Base-by-base conservation (phyloP, 495 filamentous ascomycete species). In the Penicillium manginii region DNA sequence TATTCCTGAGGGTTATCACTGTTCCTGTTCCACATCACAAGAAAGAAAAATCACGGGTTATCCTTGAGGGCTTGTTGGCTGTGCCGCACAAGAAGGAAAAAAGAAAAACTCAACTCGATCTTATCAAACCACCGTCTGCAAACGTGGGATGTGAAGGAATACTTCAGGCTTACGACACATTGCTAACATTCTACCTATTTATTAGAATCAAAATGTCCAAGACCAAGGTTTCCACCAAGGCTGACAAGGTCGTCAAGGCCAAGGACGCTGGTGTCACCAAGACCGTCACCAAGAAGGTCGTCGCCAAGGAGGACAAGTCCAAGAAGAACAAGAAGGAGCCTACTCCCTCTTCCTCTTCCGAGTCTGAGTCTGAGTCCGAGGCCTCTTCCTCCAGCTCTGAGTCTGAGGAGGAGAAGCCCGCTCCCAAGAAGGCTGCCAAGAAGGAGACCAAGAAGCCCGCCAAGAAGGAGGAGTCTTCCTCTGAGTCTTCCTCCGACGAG, bases 231-330 rank as follows among this genome's bases (percentile, higher is more conserved):
- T 37, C 72, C 63, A 67, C 61, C 64, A 76, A 75, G 67, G 70
- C 62, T 57, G 74, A 81, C 54, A 80, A 80, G 70, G 67, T 69
- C 69, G 70, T 71, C 73, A 82, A 82, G 74, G 54, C 70, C 76
- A 83, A 82, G 74, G 72, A 78, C 64, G 70, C 76, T 61, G 79
- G 73, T 52, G 73, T 83, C 55, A 73, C 72, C 72, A 83, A 83
- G 70, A 67, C 75, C 60, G 64, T 81, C 51, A 78, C 81, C 56
- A 68, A 70, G 51, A 73, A 80, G 55, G 62, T 76, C 18, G 76
- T 72, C 45, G 48, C 70, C 50, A 81, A 83, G 73, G 73, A 68
- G 37, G 64, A 78, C 54, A 76, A 76, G 64, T 59, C 60, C 57
- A 65, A 42, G 51, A 79, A 63, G 69, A 76, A 51, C 61, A 78